Evolutionary conservation across 192 early-diverging fungal species (phyloP).

Genomic region (Cladochytrium replicatum): DNA sequence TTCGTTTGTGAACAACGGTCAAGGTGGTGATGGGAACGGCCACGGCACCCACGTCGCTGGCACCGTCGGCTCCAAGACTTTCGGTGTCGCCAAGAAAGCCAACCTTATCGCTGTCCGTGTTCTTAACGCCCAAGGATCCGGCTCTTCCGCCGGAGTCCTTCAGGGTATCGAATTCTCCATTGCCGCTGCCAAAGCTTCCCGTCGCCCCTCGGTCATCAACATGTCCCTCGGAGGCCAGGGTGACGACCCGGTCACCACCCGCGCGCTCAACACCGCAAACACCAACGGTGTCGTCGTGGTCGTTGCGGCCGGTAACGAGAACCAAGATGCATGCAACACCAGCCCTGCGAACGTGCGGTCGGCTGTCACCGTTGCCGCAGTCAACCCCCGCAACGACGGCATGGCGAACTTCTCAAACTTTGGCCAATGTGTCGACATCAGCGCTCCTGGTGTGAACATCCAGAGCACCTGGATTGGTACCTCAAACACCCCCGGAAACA

Average conservation of each 20-base stretch:
- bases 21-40: conserved; percentile 38
- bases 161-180: conserved; percentile 37
- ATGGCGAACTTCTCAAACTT: conserved; percentile 77
- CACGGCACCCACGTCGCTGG: conserved; percentile 49
- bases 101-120: conserved; percentile 66
- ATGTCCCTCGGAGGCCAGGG: conserved; percentile 85
- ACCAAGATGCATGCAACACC: conserved; percentile 40
- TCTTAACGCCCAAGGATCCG: conserved; percentile 33
- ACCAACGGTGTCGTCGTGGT: conserved; percentile 36
- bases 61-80: conserved; percentile 45
- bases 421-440: conserved; percentile 94
- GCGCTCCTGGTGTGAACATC: conserved; percentile 86
- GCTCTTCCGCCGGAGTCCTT: conserved; percentile 40
- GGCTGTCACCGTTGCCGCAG: conserved; percentile 87
- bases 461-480: conserved; percentile 65
- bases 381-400: conserved; percentile 72
- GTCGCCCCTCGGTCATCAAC: conserved; percentile 58
- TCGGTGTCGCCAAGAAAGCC: conserved; percentile 68
- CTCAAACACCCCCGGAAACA: too few relatives aligned
- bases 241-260: conserved; percentile 63
- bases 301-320: conserved; percentile 46
- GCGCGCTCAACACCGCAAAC: conserved; percentile 55
- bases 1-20: conserved; percentile 27
- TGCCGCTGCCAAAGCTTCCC: conserved; percentile 48
- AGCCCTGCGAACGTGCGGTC: conserved; percentile 69